These are phyloP conservation scores for Lentinus brumalis DNA, from an alignment of 768 basidiomycete genomes.

Conservation along the genomic window DNA sequence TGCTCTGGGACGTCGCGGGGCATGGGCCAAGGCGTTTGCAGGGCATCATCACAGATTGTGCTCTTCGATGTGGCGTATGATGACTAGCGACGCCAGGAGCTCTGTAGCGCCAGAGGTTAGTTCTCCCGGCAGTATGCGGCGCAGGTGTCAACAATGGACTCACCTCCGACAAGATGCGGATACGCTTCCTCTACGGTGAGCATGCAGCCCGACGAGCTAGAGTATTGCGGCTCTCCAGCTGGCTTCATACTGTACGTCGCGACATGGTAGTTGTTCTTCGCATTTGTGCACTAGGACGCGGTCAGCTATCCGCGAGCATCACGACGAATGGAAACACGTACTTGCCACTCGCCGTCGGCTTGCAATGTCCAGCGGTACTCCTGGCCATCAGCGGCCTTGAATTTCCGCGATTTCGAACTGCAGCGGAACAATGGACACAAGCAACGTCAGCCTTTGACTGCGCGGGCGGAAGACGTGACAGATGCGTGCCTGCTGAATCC, in stretches of 20 bases:
- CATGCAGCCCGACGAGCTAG: slow-evolving; percentile 58
- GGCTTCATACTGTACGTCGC: slow-evolving; percentile 63
- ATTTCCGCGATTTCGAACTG: slow-evolving; percentile 52
- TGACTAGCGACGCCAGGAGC: slow-evolving; percentile 58
- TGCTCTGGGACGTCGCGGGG: background rate
- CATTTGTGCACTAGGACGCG: slow-evolving; percentile 53
- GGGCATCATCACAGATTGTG: slow-evolving; percentile 40
- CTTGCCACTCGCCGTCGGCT: slow-evolving; percentile 65
- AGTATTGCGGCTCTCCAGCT: slow-evolving; percentile 55
- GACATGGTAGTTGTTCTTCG: slow-evolving; percentile 46
- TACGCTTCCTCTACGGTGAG: slow-evolving; percentile 65
- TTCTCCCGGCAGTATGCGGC: background rate
- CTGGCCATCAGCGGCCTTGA: slow-evolving; percentile 59
- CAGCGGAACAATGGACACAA: background rate
- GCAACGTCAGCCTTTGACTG: background rate
- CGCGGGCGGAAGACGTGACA: background rate
- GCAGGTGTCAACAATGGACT: slow-evolving; percentile 21
- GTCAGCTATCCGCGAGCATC: background rate
- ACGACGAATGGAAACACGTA: slow-evolving; percentile 33
- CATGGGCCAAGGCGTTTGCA: background rate
- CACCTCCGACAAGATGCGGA: slow-evolving; percentile 57
- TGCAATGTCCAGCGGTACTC: slow-evolving; percentile 64
- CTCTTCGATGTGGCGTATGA: slow-evolving; percentile 63
- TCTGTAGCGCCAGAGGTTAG: slow-evolving; percentile 40
- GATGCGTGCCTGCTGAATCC: slow-evolving; percentile 43